These are phyloP conservation scores for Scortechinia acanthostroma DNA, from an alignment of 2,329 filamentous ascomycete species.

Conservation along the genomic window DNA sequence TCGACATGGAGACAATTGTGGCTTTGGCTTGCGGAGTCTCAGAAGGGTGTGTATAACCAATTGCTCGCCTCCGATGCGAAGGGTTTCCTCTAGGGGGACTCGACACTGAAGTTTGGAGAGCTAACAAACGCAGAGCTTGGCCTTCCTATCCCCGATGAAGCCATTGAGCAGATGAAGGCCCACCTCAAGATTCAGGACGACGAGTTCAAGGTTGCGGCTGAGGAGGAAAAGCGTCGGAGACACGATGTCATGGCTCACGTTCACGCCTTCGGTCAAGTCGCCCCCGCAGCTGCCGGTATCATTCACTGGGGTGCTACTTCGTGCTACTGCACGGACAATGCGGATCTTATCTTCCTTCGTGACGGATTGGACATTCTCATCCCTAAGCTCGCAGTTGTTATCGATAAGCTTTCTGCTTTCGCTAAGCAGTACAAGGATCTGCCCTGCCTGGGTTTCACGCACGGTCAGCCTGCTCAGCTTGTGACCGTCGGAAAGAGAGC, in stretches of 20 bases:
- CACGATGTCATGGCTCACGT: constrained; percentile 54
- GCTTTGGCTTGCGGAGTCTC: constrained; percentile 59
- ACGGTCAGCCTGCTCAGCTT: constrained; percentile 48
- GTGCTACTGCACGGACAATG: constrained; percentile 49
- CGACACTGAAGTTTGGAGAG: no score
- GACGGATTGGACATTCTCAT: constrained; percentile 57
- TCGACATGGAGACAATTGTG: constrained; percentile 63
- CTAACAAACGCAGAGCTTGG: constrained; percentile 40
- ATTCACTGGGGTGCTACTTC: constrained; percentile 43
- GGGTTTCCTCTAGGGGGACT: no score
- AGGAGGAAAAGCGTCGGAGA: constrained; percentile 50
- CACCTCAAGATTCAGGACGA: constrained; percentile 51
- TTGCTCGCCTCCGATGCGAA: not conserved
- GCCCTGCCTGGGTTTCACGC: constrained; percentile 58
- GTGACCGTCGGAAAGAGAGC: constrained; percentile 58
- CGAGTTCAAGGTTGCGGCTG: constrained; percentile 53
- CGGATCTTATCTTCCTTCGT: constrained; percentile 55
- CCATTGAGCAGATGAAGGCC: constrained; percentile 50
- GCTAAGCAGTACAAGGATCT: constrained; percentile 52
- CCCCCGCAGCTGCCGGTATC: constrained; percentile 60
- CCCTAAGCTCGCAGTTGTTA: constrained; percentile 56
- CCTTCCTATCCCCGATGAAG: constrained; percentile 48
- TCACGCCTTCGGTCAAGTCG: constrained; percentile 48
- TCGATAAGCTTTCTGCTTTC: constrained; percentile 54
- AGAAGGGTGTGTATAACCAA: constrained; percentile 29